Evolutionary conservation across 768 basidiomycete genomes (phyloP), one percentile per base, ranked within the genome.

Genomic region (Hypsizygus marmoreus): DNA sequence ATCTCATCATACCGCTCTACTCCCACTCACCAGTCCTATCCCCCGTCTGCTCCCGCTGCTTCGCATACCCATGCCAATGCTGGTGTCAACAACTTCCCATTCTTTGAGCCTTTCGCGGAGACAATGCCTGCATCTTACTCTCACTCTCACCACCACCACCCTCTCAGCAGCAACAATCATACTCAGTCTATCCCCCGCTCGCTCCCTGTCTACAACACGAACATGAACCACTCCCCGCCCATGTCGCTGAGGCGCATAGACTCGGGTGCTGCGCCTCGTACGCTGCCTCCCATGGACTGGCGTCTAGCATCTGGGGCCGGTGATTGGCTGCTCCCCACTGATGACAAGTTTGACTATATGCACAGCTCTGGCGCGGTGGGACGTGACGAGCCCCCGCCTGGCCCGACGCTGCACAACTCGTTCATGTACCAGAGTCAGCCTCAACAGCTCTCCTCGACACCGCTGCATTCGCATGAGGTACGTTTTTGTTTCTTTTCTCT

Each of bases 41-140:
- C 34, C 26, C 19, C 37, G 23, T 17, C 28, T 26, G 40, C 54
- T 36, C 50, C 62, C 49, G 30, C 55, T 53, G 32, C 50, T 23
- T 56, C 62, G 40, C 67, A 58, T 50, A 46, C 60, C 40, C 37
- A 60, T 40, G 57, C 60, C 13, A 16, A 22, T 12, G 37, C 29
- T 31, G 44, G 40, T 20, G 57, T 60, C 11, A 55, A 57, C 31
- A 49, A 58, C 4, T 68, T 73, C 35, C 66, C 77, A 0, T 73
- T 70, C 52, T 79, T 82, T 50, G 83, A 85, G 40, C 73, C 78
- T 2, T 80, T 80, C 54, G 55, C 74, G 16, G 80, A 81, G 33
- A 59, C 63, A 5, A 65, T 74, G 17, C 63, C 74, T 23, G 60
- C 66, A 4, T 65, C 72, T 31, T 58, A 57, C 13, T 48, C 49